Percentiles rank a stretch among this genome's conserved stretches.
These are phyloP conservation scores for Apiospora arundinis DNA, from an alignment of 2,329 filamentous ascomycete species.

Conservation along the genomic window DNA sequence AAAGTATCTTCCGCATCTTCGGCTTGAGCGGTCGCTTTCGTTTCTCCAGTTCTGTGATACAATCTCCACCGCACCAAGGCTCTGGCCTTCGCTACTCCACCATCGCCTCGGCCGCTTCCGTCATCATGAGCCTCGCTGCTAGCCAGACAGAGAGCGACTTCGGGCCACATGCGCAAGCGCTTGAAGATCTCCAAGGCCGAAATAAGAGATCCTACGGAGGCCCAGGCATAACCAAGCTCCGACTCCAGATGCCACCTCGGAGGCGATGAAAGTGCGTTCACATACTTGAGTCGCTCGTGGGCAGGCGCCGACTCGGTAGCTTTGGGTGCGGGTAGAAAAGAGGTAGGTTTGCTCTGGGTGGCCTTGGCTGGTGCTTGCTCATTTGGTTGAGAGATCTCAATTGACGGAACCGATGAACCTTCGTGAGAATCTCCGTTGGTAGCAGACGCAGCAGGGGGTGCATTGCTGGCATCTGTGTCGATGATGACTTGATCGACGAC, in stretches of 20 bases:
- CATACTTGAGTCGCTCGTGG: conserved; percentile 77
- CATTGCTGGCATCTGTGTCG: conserved; percentile 61
- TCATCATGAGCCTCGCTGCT: conserved; percentile 64
- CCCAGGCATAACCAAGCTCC: conserved; percentile 93
- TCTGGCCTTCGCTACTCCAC: conserved; percentile 80
- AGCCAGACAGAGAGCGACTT: conserved; percentile 89
- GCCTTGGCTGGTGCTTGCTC: conserved; percentile 28
- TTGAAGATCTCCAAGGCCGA: conserved; percentile 97
- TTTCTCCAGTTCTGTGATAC: conserved; percentile 66
- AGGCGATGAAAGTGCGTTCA: conserved; percentile 83
- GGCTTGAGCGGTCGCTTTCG: conserved; percentile 29
- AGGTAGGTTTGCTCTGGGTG: conserved; percentile 61
- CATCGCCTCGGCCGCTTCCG: conserved; percentile 57
- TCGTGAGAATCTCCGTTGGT: conserved; percentile 30
- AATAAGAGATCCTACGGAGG: conserved; percentile 81
- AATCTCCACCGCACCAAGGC: conserved; percentile 79
- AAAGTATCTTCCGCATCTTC: conserved; percentile 48
- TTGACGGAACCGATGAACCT: conserved; percentile 48
- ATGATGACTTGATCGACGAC: conserved; percentile 94
- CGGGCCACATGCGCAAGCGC: conserved; percentile 89
- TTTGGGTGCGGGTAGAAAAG: conserved; percentile 82
- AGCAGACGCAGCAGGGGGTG: conserved; percentile 28
- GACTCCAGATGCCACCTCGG: conserved; percentile 94
- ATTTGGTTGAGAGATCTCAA: conserved; percentile 51
- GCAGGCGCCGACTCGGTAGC: conserved; percentile 79